These are phyloP conservation scores for Candida coleopterorum DNA, from an alignment of 805 yeast genomes.

Conservation along the genomic window DNA sequence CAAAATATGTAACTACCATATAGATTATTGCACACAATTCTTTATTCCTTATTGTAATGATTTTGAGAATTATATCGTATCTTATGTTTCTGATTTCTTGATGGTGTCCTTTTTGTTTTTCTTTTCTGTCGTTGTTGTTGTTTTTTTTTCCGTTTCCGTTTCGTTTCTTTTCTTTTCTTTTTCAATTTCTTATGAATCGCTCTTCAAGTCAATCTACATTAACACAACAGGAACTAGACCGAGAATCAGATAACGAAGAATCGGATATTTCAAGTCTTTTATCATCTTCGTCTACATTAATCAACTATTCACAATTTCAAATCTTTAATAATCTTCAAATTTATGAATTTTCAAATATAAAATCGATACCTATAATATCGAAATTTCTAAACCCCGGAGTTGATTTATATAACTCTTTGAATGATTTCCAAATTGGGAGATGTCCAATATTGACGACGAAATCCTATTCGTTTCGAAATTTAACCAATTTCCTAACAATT, in stretches of 20 bases:
- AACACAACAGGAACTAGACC: neutral
- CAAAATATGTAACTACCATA: no score
- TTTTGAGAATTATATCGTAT: no score
- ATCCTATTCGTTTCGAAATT: constrained; percentile 12
- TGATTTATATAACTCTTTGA: constrained; percentile 5
- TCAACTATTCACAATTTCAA: neutral
- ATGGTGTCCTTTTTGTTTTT: no score
- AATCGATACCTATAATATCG: constrained; percentile 17
- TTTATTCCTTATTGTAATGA: no score
- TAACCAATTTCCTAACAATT: constrained; percentile 24
- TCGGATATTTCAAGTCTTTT: neutral
- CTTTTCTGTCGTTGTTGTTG: no score
- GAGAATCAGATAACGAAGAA: neutral
- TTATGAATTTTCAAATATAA: constrained; percentile 1
- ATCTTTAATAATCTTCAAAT: neutral
- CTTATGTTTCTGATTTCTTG: no score
- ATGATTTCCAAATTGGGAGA: neutral
- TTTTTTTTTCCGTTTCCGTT: no score
- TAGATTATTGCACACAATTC: no score
- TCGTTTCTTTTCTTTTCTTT: no score
- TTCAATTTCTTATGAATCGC: constrained; percentile 3
- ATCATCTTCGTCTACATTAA: constrained; percentile 2
- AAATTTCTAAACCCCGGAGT: constrained; percentile 15
- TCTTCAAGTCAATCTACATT: constrained; percentile 6
- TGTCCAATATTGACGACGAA: constrained; percentile 4